Conservation (phyloP, 139 green algal species). For the Volvox africanus region DNA sequence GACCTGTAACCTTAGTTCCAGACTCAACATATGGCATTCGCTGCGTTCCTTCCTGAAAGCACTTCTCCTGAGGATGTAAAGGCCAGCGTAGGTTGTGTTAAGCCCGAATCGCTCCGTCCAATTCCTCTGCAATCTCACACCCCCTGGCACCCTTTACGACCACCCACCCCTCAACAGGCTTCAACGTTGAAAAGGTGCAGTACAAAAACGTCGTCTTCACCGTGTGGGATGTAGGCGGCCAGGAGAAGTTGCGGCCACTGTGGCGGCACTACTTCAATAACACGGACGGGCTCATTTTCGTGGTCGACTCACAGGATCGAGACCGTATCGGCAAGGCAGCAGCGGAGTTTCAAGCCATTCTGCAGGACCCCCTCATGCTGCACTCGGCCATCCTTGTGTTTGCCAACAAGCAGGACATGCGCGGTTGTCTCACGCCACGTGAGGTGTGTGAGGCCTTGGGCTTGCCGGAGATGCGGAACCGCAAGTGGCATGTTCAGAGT, state of each 20-base stretch:
- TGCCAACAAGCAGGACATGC: slow-evolving; percentile 99
- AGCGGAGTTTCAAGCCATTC: slow-evolving; percentile 95
- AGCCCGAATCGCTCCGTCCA: too few relatives aligned
- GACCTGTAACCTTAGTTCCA: too few relatives aligned
- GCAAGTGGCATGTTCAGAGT: slow-evolving; percentile 96
- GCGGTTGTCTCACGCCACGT: slow-evolving; percentile 72
- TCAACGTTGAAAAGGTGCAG: slow-evolving; percentile 98
- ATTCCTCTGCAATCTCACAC: neutral
- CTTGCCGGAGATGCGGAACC: slow-evolving; percentile 80
- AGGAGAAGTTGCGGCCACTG: slow-evolving; percentile 88
- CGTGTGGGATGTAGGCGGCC: slow-evolving; percentile 95
- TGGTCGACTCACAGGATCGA: slow-evolving; percentile 98
- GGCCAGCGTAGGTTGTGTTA: too few relatives aligned
- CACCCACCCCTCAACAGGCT: slow-evolving; percentile 74
- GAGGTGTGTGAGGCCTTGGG: slow-evolving; percentile 91
- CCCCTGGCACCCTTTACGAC: too few relatives aligned
- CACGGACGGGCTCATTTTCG: slow-evolving; percentile 98
- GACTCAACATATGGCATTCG: too few relatives aligned
- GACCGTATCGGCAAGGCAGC: slow-evolving; percentile 93
- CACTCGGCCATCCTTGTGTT: slow-evolving; percentile 91
- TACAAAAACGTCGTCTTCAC: slow-evolving; percentile 99
- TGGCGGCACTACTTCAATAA: slow-evolving; percentile 99
- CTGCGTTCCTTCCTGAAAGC: too few relatives aligned
- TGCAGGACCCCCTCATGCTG: slow-evolving; percentile 85
- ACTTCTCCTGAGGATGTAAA: too few relatives aligned